Percentiles rank a stretch among this genome's conserved stretches.
Conservation (phyloP, 805 yeast species). For the Saccharomycopsis amapae region DNA sequence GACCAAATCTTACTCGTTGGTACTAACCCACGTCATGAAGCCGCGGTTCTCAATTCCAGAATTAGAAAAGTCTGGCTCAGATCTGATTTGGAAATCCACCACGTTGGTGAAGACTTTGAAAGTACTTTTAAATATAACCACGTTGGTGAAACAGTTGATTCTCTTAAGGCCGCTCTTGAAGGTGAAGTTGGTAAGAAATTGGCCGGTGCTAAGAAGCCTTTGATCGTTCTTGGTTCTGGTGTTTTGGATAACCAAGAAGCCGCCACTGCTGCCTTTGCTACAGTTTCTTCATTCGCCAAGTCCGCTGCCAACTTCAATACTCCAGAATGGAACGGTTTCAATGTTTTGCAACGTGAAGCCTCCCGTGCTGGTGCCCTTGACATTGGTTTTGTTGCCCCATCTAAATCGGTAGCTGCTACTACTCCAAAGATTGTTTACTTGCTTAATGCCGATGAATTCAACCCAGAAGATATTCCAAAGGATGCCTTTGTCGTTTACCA, state of each 20-base stretch:
- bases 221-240: conserved; percentile 77
- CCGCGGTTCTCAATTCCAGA: conserved; percentile 79
- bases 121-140: conserved; percentile 63
- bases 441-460: conserved; percentile 78
- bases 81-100: conserved; percentile 57
- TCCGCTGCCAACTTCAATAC: conserved; percentile 53
- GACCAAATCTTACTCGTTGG: conserved; percentile 77
- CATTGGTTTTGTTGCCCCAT: conserved; percentile 56
- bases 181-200: conserved; percentile 68
- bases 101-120: conserved; percentile 70
- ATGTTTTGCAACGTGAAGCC: conserved; percentile 76
- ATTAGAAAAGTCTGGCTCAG: conserved; percentile 76
- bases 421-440: conserved; percentile 71
- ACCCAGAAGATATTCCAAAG: conserved; percentile 60
- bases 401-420: conserved; percentile 39
- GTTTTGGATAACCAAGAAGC: conserved; percentile 64
- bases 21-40: conserved; percentile 85
- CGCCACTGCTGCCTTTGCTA: conserved; percentile 43
- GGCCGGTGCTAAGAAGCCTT: conserved; percentile 59
- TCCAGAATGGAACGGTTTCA: conserved; percentile 75
- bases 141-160: conserved; percentile 53
- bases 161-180: conserved; percentile 49
- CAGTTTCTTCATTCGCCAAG: conserved; percentile 49
- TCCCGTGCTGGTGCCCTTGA: conserved; percentile 85
- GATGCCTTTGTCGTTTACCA: conserved; percentile 86